phyloP scores from a whole-genome alignment of 805 yeast genomes.

The Metschnikowia matae region DNA sequence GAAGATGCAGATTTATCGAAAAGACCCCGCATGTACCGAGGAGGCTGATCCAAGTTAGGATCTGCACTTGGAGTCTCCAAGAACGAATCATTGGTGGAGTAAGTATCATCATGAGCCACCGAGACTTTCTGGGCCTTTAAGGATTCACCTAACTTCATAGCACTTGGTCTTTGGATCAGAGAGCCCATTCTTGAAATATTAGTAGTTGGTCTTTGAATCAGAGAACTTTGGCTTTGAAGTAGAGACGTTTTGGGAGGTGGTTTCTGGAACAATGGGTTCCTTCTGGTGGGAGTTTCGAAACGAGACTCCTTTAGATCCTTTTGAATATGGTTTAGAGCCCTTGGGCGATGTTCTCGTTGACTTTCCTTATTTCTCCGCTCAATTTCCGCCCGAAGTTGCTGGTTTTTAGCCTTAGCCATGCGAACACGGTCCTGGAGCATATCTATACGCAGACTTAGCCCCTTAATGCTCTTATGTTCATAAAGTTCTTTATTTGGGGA shows the following conservation, averaged over 20 bases:
- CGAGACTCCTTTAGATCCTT: background rate
- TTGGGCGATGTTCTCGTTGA: too few species aligned
- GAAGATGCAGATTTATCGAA: slow-evolving; percentile 21
- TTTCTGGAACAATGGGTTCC: background rate
- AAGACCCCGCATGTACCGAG: slow-evolving; percentile 39
- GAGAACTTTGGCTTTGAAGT: background rate
- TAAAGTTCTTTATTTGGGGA: slow-evolving; percentile 33
- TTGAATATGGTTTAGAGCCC: too few species aligned
- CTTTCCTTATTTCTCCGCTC: background rate
- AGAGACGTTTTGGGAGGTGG: background rate
- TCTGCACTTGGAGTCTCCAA: slow-evolving; percentile 21
- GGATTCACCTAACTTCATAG: too few species aligned
- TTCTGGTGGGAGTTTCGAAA: slow-evolving; percentile 1
- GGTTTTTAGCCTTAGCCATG: slow-evolving; percentile 17
- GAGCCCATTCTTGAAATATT: background rate
- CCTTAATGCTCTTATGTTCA: slow-evolving; percentile 27
- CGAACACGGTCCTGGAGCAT: slow-evolving; percentile 20
- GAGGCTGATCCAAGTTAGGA: slow-evolving; percentile 43
- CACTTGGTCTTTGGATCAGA: background rate
- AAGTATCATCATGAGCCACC: slow-evolving; percentile 25
- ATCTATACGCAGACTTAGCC: slow-evolving; percentile 20
- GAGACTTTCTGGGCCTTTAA: slow-evolving; percentile 1
- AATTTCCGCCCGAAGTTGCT: slow-evolving; percentile 2
- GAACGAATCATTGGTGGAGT: slow-evolving; percentile 26
- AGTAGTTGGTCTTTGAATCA: background rate